Conservation (phyloP, 768 basidiomycete species). For the Leccinum broughii region DNA sequence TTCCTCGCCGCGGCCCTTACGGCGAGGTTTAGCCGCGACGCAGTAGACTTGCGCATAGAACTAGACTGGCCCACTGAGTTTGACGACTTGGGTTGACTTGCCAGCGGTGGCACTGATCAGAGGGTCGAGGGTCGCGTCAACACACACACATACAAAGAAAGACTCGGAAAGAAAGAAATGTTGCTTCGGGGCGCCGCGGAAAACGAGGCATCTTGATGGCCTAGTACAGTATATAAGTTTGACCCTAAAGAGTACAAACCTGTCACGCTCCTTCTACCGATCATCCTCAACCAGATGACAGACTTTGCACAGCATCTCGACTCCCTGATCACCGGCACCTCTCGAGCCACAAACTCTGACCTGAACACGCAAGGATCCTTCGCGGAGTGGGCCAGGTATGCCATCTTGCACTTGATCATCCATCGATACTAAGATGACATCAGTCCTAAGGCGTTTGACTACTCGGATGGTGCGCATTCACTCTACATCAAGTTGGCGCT, state of each 20-base stretch:
- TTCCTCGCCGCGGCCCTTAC: conserved; percentile 21
- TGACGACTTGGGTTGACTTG: conserved; percentile 1
- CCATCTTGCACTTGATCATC: conserved; percentile 2
- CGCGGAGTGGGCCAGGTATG: conserved; percentile 29
- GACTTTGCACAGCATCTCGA: conserved; percentile 27
- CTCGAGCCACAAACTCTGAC: conserved; percentile 12
- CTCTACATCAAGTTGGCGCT: neutral
- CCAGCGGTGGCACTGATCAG: conserved; percentile 14
- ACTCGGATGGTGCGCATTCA: conserved; percentile 18
- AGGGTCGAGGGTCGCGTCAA: neutral
- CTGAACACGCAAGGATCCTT: conserved; percentile 14
- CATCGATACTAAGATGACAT: conserved; percentile 17
- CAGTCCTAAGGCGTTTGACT: conserved; percentile 17
- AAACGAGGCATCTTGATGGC: neutral
- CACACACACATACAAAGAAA: neutral
- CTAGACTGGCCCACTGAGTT: neutral
- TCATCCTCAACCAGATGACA: conserved; percentile 16
- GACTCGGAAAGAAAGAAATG: neutral
- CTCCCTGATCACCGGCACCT: conserved; percentile 14
- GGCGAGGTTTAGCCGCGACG: neutral
- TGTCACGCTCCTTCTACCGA: neutral
- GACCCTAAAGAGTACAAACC: too few relatives aligned
- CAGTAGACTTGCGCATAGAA: conserved; percentile 4
- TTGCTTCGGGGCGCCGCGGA: neutral
- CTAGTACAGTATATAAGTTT: too few relatives aligned